phyloP scores from a whole-genome alignment of 805 yeast genomes.

The Saccharomycopsis malanga region DNA sequence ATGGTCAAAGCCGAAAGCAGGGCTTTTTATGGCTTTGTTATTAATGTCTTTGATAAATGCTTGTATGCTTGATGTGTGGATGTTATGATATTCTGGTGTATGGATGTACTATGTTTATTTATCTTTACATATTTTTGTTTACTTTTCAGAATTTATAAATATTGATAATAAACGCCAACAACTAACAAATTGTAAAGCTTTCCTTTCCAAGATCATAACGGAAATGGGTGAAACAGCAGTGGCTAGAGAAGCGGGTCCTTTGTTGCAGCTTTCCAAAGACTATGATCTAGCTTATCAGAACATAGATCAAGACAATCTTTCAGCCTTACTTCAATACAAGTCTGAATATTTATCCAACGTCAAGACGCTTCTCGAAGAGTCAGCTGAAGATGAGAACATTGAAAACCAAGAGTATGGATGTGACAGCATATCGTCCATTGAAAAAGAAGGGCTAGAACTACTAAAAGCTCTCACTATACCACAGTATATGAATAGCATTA shows the following conservation, averaged over 20 bases:
- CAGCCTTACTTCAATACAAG: slow-evolving; percentile 12
- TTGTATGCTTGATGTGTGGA: too few relatives aligned
- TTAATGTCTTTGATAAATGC: too few relatives aligned
- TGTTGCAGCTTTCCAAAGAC: slow-evolving; percentile 9
- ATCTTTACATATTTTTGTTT: too few relatives aligned
- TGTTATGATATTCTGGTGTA: too few relatives aligned
- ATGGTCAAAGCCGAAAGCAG: too few relatives aligned
- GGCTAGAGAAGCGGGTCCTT: not conserved
- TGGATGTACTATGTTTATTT: too few relatives aligned
- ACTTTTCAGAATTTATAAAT: too few relatives aligned
- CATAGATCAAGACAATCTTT: slow-evolving; percentile 11
- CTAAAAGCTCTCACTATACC: slow-evolving; percentile 16
- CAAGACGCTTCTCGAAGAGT: slow-evolving; percentile 10
- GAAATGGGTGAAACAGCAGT: too few relatives aligned
- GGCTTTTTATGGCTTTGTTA: too few relatives aligned
- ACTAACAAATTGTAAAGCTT: too few relatives aligned
- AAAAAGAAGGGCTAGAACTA: slow-evolving; percentile 2
- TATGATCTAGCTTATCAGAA: slow-evolving; percentile 12
- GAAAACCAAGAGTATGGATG: not conserved
- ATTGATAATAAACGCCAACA: too few relatives aligned
- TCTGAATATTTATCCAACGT: slow-evolving; percentile 18
- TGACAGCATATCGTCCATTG: not conserved
- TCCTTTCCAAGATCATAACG: too few relatives aligned
- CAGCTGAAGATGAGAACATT: not conserved
- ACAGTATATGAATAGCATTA: slow-evolving; percentile 8